Base-by-base conservation (phyloP, 2,329 filamentous ascomycete genomes). In the Ophiostoma novo-ulmi region DNA sequence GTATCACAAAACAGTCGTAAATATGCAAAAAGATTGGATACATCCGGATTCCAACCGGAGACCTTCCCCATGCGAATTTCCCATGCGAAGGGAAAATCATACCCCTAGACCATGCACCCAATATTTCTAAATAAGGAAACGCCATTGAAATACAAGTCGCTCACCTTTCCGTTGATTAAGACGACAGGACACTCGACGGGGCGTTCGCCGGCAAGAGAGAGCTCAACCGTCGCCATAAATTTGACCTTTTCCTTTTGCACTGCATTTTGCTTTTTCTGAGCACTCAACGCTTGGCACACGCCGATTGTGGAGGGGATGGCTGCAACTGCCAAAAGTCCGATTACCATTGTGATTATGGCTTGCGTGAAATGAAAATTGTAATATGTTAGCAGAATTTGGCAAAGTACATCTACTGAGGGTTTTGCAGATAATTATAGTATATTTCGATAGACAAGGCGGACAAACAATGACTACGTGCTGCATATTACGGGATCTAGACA, bases 241-340 rank as follows among this genome's bases (percentile, higher is more conserved):
- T 58, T 58, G n/a, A 31, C 52, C 74, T 85, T 83, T 71, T 86
- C 84, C 76, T 86, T 87, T 71, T 82, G 79, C 39, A 82, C 80
- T 8, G 79, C 78, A 73, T 87, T 83, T 75, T 85, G 81, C 76
- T 82, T 83, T 78, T 87, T 86, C 77, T 87, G 84, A 3, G 85
- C 84, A 75, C 85, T 85, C 73, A 87, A 79, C 7, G 84, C 85
- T 74, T 87, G 80, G 61, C 83, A 84, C 22, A 86, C 84, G 10
- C 85, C 85, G 61, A 84, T 86, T 58, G 85, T 82, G 14, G 84
- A 86, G 66, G 85, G 85, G 73, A 87, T 87, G 61, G 83, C 79
- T 67, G 82, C 77, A 70, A 87, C 78, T 69, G 82, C 78, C 22
- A 87, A 79, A n/a, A 87, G 77, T 36, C 85, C 85, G 35, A 58